Base-by-base conservation (phyloP, 495 filamentous ascomycete species). In the Penicillium coffeae region DNA sequence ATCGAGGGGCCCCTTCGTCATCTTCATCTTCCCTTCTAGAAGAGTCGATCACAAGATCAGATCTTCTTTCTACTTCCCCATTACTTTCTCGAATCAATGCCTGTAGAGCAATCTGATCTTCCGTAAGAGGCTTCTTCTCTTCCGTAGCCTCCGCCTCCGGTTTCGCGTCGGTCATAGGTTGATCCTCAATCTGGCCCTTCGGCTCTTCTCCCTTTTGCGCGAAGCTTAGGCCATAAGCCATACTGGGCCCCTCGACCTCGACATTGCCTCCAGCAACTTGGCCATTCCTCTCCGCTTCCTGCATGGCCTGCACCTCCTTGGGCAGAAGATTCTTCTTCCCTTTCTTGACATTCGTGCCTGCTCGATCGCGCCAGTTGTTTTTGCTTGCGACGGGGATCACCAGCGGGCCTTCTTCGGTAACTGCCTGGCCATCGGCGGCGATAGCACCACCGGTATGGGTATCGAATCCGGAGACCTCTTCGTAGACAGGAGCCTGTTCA, bases 41-140 rank as follows among this genome's bases (percentile, higher is more conserved):
- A 43, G 76, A 62, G n/a, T 82, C 76, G 30, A 90, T 79, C 3
- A 86, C 70, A 7, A 88, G 69, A 32, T 79, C 77, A 5, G 84
- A 76, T 18, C 74, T 75, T 33, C 66, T 59, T 21, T 71, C 67
- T 3, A 75, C 61, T 10, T 73, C 66, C 0, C 77, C 74, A 25
- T 78, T 68, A 41, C 80, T 85, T 32, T 75, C 72, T 1, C 65
- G 48, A 6, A 92, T 71, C 14, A 98, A 78, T 27, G 91, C 89
- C 34, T 85, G 81, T 35, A 98, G 66, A 3, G 93, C 93, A 42
- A 85, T 75, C 48, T 92, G 81, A 45, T 96, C 92, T 33, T 83
- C 79, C 18, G 81, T 84, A 16, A 70, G 63, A 22, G 69, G 69
- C 44, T 60, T 72, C 10, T 32, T 52, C 22, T 56, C 38, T 36